Evolutionary conservation across 2,329 filamentous ascomycete genomes (phyloP).

Genomic region (Periconia digitata): DNA sequence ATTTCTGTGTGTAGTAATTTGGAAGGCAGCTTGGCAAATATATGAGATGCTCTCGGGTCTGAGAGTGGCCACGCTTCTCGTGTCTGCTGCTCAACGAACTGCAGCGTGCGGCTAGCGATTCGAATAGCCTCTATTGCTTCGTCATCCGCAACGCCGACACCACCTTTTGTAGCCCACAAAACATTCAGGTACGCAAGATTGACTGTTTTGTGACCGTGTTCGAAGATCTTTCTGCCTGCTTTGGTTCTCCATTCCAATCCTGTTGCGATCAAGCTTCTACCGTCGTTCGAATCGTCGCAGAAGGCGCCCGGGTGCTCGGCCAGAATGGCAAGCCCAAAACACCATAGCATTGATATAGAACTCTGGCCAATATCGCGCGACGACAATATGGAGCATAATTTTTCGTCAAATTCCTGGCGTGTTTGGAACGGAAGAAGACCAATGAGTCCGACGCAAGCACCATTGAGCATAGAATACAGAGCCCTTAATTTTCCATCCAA

Average conservation of each 20-base stretch:
- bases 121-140: conserved; percentile 34
- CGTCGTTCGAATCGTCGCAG: neutral
- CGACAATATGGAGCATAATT: conserved; percentile 29
- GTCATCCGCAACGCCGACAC: conserved; percentile 23
- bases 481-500: conserved; percentile 27
- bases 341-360: conserved; percentile 35
- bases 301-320: conserved; percentile 21
- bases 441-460: conserved; percentile 37
- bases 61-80: conserved; percentile 27
- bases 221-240: conserved; percentile 36
- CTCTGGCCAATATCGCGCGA: conserved; percentile 23
- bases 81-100: conserved; percentile 20
- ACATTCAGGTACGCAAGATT: conserved; percentile 33
- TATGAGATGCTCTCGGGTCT: conserved; percentile 17
- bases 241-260: conserved; percentile 27
- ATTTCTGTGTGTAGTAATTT: conserved; percentile 27
- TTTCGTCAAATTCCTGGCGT: conserved; percentile 27
- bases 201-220: conserved; percentile 30
- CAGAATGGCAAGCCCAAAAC: conserved; percentile 34
- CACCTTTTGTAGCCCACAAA: conserved; percentile 30
- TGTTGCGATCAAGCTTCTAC: conserved; percentile 1
- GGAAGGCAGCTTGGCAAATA: conserved; percentile 28
- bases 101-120: conserved; percentile 33
- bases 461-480: conserved; percentile 38
- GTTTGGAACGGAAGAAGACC: conserved; percentile 22